A percentile compares a stretch with the other conserved stretches of the same genome.
Evolutionary conservation across 164 flowering plant genomes (phyloP).

Genomic region (Tinospora cordifolia): DNA sequence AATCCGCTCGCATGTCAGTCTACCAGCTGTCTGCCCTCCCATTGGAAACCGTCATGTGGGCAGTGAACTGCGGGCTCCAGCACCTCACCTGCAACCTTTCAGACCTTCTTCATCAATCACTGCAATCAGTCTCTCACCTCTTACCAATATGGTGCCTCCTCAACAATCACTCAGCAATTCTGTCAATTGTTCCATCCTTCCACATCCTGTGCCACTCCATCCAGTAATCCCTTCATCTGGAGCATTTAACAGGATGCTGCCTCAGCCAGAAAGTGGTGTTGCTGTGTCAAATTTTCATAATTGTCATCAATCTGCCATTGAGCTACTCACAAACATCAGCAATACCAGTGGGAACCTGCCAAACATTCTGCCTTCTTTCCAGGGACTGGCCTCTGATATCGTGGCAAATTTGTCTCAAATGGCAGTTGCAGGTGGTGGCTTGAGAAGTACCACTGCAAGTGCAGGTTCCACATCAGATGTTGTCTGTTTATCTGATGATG

Average conservation of each 20-base stretch:
- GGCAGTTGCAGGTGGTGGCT: neutral
- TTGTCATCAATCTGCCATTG: conserved; percentile 17
- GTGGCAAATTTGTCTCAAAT: neutral
- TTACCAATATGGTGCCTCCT: conserved; percentile 11
- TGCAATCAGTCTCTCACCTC: conserved; percentile 15
- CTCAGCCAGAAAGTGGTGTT: conserved; percentile 6
- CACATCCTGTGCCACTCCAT: conserved; percentile 14
- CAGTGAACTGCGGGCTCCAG: conserved; percentile 38
- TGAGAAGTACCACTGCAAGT: conserved; percentile 1
- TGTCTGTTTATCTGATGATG: conserved; percentile 62
- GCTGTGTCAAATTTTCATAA: conserved; percentile 2
- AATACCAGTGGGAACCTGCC: conserved; percentile 13
- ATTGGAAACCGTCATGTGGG: conserved; percentile 22
- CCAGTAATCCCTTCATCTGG: conserved; percentile 11
- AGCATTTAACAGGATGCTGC: conserved; percentile 11
- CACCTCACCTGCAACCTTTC: conserved; percentile 49
- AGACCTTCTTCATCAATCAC: conserved; percentile 25
- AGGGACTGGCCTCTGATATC: conserved; percentile 4
- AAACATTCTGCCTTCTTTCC: conserved; percentile 8
- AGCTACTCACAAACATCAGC: conserved; percentile 21
- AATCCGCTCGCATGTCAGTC: conserved; percentile 13
- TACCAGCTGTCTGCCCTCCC: conserved; percentile 17
- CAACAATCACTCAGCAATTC: conserved; percentile 14
- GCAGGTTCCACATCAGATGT: conserved; percentile 16
- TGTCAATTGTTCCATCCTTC: neutral